Conservation (phyloP, 305 asterid genomes). For the Solanum aculeatissimum region DNA sequence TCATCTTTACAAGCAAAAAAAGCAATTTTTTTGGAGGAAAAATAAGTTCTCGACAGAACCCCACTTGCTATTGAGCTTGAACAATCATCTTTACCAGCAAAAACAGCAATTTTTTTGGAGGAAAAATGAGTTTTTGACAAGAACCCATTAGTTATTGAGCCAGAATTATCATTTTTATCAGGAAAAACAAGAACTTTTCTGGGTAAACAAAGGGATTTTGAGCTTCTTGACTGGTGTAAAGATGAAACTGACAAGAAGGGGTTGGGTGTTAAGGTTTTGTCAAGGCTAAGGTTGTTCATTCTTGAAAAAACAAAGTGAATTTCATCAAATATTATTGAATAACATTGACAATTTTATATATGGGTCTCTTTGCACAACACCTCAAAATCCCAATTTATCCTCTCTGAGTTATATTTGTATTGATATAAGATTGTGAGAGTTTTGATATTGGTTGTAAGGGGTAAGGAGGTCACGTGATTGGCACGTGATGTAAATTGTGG, state of each 20-base stretch:
- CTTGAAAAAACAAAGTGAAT: conserved; percentile 10
- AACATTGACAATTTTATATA: not conserved
- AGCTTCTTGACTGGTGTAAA: conserved; percentile 11
- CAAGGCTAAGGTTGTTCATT: conserved; percentile 53
- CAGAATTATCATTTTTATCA: conserved; percentile 35
- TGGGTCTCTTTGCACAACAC: not conserved
- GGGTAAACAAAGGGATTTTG: conserved; percentile 21
- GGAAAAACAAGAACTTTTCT: conserved; percentile 40
- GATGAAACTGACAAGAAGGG: conserved; percentile 23
- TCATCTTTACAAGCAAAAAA: conserved; percentile 52
- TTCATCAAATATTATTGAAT: conserved; percentile 14
- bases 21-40: conserved; percentile 26
- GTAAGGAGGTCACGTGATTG: not conserved
- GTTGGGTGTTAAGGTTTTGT: conserved; percentile 19
- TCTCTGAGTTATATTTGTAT: not conserved
- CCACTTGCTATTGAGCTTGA: not conserved
- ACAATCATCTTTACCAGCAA: conserved; percentile 41
- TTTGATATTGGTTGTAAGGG: not conserved
- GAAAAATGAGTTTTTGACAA: conserved; percentile 18
- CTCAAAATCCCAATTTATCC: not conserved
- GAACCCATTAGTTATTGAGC: not conserved
- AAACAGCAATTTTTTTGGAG: conserved; percentile 33
- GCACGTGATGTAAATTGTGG: not conserved
- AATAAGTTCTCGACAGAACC: conserved; percentile 11
- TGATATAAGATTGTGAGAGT: not conserved